Evolutionary conservation across 78 protist species (phyloP).

Genomic region (Cavenderia fasciculata): DNA sequence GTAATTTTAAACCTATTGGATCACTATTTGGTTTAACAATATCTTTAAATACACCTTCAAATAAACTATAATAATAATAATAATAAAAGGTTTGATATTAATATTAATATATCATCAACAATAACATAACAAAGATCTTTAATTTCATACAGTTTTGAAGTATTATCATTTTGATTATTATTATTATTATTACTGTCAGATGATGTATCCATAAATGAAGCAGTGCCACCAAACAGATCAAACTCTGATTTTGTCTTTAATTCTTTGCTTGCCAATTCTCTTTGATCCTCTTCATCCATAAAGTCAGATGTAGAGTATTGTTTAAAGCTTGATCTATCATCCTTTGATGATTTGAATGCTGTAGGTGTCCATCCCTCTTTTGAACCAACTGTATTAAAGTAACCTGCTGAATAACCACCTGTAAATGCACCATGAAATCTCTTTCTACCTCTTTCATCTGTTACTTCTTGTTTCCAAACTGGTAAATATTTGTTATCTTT

Average conservation of each 20-base stretch:
- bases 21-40: conserved; percentile 35
- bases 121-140: background rate
- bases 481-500: conserved; percentile 32
- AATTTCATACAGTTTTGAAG: conserved; percentile 8
- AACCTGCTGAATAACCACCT: conserved; percentile 98
- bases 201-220: no score
- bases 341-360: conserved; percentile 70
- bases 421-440: conserved; percentile 99
- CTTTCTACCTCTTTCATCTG: conserved; percentile 88
- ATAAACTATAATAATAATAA: background rate
- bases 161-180: background rate
- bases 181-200: background rate
- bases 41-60: conserved; percentile 4
- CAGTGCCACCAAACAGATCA: conserved; percentile 43
- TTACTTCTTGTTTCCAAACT: conserved; percentile 73
- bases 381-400: conserved; percentile 95
- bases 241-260: conserved; percentile 59
- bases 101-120: background rate
- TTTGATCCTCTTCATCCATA: conserved; percentile 94
- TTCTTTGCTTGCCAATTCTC: conserved; percentile 30
- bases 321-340: background rate
- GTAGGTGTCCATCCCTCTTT: conserved; percentile 93
- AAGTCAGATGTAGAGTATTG: conserved; percentile 80
- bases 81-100: no score
- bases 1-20: conserved; percentile 59